Conservation (phyloP, 305 asterid genomes). For the Fraxinus nigra region DNA sequence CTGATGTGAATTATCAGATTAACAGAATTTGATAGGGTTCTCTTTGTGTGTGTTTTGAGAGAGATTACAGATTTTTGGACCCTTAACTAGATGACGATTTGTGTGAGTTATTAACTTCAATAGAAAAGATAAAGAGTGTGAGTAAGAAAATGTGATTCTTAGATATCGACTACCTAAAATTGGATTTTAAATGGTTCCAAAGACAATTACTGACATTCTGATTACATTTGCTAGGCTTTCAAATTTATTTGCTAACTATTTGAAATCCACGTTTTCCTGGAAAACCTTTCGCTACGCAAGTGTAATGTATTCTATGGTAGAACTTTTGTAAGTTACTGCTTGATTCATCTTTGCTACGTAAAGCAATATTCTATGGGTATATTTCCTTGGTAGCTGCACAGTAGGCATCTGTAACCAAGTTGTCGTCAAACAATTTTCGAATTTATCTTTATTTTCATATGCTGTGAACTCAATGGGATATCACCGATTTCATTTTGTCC, state of each 20-base stretch:
- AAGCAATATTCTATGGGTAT: background rate
- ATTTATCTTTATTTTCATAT: background rate
- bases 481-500: background rate
- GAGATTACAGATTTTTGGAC: background rate
- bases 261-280: background rate
- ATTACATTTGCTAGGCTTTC: background rate
- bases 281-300: background rate
- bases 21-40: background rate
- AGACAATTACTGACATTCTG: background rate
- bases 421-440: background rate
- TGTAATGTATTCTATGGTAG: background rate
- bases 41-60: background rate
- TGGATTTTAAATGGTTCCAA: background rate
- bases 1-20: background rate
- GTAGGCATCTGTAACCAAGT: background rate
- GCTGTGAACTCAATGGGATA: background rate
- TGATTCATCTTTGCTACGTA: background rate
- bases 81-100: background rate
- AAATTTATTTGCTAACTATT: background rate
- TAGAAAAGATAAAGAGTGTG: background rate
- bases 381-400: background rate
- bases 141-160: background rate
- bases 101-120: background rate
- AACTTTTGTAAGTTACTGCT: background rate
- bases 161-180: background rate